Conservation (phyloP, 129 eudicot genomes). For the Pittosporum tobira region DNA sequence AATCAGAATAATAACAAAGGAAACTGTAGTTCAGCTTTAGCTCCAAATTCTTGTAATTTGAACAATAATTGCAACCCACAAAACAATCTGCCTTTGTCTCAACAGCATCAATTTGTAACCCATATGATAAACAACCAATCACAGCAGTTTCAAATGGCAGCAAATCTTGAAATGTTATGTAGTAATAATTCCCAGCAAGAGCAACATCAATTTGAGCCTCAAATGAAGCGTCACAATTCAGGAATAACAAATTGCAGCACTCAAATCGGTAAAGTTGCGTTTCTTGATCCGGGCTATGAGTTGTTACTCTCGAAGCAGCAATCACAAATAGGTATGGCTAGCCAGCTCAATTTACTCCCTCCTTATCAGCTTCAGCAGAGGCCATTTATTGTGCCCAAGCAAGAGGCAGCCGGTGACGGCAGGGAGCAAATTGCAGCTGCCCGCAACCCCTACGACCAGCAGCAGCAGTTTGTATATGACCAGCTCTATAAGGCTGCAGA, state of each 20-base stretch:
- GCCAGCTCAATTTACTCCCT: conserved; percentile 2
- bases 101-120: conserved; percentile 5
- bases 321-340: conserved; percentile 7
- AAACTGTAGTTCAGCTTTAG: conserved; percentile 2
- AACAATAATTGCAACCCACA: conserved; percentile 14
- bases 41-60: conserved; percentile 12
- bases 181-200: not conserved
- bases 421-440: conserved; percentile 1
- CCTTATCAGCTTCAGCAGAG: conserved; percentile 22
- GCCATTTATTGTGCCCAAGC: conserved; percentile 24
- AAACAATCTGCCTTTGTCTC: conserved; percentile 22
- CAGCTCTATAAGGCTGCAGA: conserved; percentile 53
- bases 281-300: conserved; percentile 14
- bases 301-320: conserved; percentile 11
- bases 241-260: conserved; percentile 5
- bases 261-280: conserved; percentile 14
- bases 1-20: not conserved
- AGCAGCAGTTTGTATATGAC: conserved; percentile 47
- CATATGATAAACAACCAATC: no score
- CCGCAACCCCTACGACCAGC: conserved; percentile 26
- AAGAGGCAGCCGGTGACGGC: conserved; percentile 13
- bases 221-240: conserved; percentile 23
- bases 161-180: conserved; percentile 1
- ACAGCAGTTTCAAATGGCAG: not conserved
- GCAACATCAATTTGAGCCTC: conserved; percentile 21